phyloP scores from a whole-genome alignment of 768 basidiomycete species.

The Artomyces pyxidatus region DNA sequence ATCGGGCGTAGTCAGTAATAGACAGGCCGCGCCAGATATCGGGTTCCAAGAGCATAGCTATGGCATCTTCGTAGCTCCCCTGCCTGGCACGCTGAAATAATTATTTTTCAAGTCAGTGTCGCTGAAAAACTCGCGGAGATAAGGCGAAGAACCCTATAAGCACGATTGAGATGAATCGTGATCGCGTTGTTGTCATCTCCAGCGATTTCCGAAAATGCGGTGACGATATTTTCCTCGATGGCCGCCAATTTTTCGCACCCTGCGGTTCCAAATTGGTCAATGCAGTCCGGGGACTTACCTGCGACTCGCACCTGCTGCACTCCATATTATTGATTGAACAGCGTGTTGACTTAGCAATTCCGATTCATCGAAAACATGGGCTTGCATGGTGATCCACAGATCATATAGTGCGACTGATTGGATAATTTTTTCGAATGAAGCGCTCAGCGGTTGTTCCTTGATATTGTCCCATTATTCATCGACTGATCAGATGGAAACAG shows the following conservation, averaged over 20 bases:
- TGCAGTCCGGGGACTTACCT: background rate
- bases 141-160: slow-evolving; percentile 44
- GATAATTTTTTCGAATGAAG: slow-evolving; percentile 59
- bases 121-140: background rate
- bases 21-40: slow-evolving; percentile 62
- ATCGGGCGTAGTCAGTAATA: slow-evolving; percentile 56
- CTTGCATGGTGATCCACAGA: slow-evolving; percentile 57
- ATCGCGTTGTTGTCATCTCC: slow-evolving; percentile 56
- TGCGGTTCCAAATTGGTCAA: slow-evolving; percentile 23
- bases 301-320: slow-evolving; percentile 44
- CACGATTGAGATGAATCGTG: slow-evolving; percentile 53
- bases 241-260: slow-evolving; percentile 59
- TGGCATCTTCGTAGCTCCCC: slow-evolving; percentile 54
- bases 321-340: slow-evolving; percentile 70
- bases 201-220: slow-evolving; percentile 53
- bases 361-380: slow-evolving; percentile 37
- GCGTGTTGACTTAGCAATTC: slow-evolving; percentile 70
- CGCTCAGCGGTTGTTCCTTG: slow-evolving; percentile 19
- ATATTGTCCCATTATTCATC: background rate
- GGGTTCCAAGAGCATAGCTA: slow-evolving; percentile 58
- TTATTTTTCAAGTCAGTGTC: background rate
- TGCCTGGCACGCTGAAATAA: slow-evolving; percentile 51
- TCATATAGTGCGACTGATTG: slow-evolving; percentile 66
- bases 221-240: slow-evolving; percentile 62
- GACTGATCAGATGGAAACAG: background rate